A percentile compares a stretch with the other conserved stretches of the same genome.
phyloP scores from a whole-genome alignment of 2,329 filamentous ascomycete species.

The Rhytidhysteron rufulum region DNA sequence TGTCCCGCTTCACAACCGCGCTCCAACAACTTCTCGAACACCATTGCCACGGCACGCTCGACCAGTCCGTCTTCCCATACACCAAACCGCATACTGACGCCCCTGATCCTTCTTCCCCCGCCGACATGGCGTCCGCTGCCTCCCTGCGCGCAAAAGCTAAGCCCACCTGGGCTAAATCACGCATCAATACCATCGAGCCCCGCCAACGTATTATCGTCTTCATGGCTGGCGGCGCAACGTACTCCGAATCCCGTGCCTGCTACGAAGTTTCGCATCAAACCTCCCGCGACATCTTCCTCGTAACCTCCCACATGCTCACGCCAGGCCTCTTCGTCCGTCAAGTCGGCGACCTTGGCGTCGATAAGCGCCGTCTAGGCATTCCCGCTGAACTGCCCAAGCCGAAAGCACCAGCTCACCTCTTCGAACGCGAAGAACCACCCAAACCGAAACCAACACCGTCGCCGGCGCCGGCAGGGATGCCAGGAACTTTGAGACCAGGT shows the following conservation, averaged over 20 bases:
- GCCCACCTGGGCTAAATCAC: constrained; percentile 89
- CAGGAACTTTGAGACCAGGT: constrained; percentile 25
- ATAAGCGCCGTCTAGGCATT: constrained; percentile 72
- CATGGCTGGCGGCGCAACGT: constrained; percentile 92
- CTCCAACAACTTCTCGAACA: constrained; percentile 82
- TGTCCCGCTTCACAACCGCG: constrained; percentile 82
- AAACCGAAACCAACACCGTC: constrained; percentile 51
- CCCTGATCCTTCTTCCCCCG: constrained; percentile 51
- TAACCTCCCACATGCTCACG: constrained; percentile 88
- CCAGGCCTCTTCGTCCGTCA: constrained; percentile 80
- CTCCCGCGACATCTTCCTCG: constrained; percentile 79
- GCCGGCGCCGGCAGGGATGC: constrained; percentile 23
- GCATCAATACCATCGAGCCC: constrained; percentile 71
- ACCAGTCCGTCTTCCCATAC: constrained; percentile 44
- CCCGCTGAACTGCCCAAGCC: constrained; percentile 75
- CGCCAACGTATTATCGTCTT: constrained; percentile 89
- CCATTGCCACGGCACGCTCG: constrained; percentile 41
- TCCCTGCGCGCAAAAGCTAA: constrained; percentile 89
- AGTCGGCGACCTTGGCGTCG: constrained; percentile 71
- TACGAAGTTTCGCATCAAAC: constrained; percentile 76
- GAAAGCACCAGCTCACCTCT: constrained; percentile 81
- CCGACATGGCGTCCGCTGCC: constrained; percentile 51
- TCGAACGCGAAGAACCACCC: constrained; percentile 64
- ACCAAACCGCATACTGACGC: constrained; percentile 57
- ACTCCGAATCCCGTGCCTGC: constrained; percentile 82